Conservation (phyloP, 2,329 filamentous ascomycete species). For the Cytospora paraplurivora region DNA sequence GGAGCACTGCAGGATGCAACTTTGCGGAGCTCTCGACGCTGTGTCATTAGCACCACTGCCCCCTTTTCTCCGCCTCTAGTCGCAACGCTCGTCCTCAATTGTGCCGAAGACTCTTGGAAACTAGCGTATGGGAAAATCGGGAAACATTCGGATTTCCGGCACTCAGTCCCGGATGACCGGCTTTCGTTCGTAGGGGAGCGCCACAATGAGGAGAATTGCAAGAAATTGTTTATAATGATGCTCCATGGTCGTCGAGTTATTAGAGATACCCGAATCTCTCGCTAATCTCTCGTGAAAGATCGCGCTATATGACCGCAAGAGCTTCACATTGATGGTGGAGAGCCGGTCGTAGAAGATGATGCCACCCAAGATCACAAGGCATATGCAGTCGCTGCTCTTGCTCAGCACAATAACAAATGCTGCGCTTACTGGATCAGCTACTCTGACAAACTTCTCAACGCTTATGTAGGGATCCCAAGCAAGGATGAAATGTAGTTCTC, state of each 20-base stretch:
- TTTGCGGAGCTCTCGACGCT: background rate
- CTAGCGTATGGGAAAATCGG: background rate
- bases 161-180: background rate
- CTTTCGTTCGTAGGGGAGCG: background rate
- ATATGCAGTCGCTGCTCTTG: background rate
- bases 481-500: background rate
- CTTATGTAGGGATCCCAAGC: slow-evolving; percentile 18
- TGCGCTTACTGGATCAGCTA: slow-evolving; percentile 21
- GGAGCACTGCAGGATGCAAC: background rate
- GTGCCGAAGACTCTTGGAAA: slow-evolving; percentile 5
- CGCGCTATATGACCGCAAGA: background rate
- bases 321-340: background rate
- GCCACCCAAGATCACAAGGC: background rate
- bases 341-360: background rate
- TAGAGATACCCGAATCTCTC: background rate
- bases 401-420: slow-evolving; percentile 2
- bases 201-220: background rate
- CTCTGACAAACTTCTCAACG: slow-evolving; percentile 20
- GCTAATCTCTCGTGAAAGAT: background rate
- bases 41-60: background rate
- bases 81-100: slow-evolving; percentile 6
- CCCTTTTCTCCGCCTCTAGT: slow-evolving; percentile 1
- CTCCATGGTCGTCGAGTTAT: background rate
- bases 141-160: background rate
- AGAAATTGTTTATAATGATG: background rate